Conservation (phyloP, 2,329 filamentous ascomycete species). For the Endocalyx cinctus region DNA sequence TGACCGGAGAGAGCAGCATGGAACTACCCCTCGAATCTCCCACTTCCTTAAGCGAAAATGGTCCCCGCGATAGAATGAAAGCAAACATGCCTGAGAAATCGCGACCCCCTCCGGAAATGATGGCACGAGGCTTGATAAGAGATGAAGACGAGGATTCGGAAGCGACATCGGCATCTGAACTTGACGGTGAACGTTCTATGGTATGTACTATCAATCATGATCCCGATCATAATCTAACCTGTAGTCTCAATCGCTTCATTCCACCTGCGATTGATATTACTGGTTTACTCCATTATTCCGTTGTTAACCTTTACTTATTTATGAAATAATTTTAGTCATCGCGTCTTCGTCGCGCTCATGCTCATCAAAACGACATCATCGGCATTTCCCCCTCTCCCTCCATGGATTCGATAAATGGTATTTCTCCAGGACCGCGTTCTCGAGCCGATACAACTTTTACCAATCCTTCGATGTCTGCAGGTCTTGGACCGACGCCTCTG, state of each 20-base stretch:
- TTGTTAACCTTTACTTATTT: too few species aligned
- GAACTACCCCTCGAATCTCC: constrained; percentile 92
- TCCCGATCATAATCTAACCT: constrained; percentile 2
- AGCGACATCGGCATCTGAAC: constrained; percentile 74
- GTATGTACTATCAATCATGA: constrained; percentile 51
- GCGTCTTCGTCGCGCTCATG: constrained; percentile 61
- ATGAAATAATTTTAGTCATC: constrained; percentile 35
- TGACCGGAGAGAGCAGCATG: constrained; percentile 92
- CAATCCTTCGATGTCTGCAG: constrained; percentile 36
- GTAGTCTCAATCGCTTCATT: too few species aligned
- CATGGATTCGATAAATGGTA: constrained; percentile 80
- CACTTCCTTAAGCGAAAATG: constrained; percentile 71
- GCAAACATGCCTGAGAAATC: constrained; percentile 86
- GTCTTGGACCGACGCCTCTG: constrained; percentile 40
- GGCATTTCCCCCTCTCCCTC: constrained; percentile 77
- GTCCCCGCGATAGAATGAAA: constrained; percentile 84
- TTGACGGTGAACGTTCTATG: constrained; percentile 72
- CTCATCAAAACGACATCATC: constrained; percentile 53
- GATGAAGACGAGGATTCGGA: constrained; percentile 91
- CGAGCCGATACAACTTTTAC: constrained; percentile 53
- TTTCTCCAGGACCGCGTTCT: constrained; percentile 54
- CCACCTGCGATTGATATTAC: too few species aligned
- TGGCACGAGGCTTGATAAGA: constrained; percentile 75
- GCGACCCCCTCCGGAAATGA: constrained; percentile 82
- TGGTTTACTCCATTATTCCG: too few species aligned